Base-by-base conservation (phyloP, 305 asterid genomes). In the Fraxinus sp. region DNA sequence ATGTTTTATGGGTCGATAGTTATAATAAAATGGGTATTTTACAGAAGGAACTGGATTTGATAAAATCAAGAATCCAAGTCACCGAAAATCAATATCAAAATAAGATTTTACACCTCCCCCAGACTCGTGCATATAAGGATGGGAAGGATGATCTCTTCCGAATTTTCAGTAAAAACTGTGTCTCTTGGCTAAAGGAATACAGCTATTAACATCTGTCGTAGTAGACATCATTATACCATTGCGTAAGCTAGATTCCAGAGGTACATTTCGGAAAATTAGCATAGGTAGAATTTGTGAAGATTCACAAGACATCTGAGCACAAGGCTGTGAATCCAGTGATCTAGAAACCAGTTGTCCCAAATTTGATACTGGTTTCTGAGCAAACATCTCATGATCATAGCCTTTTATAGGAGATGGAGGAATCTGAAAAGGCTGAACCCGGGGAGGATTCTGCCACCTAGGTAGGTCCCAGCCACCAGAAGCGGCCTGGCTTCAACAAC, bases 391-490 rank as follows among this genome's bases (percentile, higher is more conserved):
- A 52, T 76, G 26, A 16, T 84, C 87, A 41, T 84, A 81, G 3
- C 88, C 91, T 49, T 86, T 84, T 76, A 91, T 84, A 0, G 91
- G 80, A 74, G 90, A 85, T 0, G 94, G 91, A 3, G 97, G 98
- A 22, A 92, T 81, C 71, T 87, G 88, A 83, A 87, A 89, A 0
- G 87, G 77, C 84, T 85, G 89, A 35, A 90, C 85, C 81, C 77
- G 91, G 1, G 98, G 97, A 3, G 97, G 97, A 76, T 94, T 94
- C 16, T 92, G 88, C 98, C 98, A 94, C 84, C 87, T 83, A 0
- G 98, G 98, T 62, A 94, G 88, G 94, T 90, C 11, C 98, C 98
- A 1, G 94, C 94, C 68, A 94, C 82, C 5, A 91, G 85, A 30
- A 89, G 88, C 16, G 90, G 97, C 8, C 94, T 92, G 0, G 91